Evolutionary conservation across 352 stramenopile species (phyloP).

Genomic region (Globisporangium rhizosaccharum): DNA sequence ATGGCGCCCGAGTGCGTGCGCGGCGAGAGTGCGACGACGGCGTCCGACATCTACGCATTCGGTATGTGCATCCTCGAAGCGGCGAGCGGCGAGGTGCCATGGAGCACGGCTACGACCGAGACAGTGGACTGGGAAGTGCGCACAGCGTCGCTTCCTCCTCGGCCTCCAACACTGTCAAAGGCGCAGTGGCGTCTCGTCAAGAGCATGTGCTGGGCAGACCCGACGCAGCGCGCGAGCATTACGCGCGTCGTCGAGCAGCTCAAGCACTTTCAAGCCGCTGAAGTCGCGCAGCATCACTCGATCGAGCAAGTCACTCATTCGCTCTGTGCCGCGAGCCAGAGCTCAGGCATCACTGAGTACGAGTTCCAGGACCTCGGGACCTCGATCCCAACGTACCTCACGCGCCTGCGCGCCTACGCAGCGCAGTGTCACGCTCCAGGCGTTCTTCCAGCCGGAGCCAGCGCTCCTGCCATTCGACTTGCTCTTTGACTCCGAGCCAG

Average conservation of each 20-base stretch:
- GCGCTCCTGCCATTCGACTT: no score
- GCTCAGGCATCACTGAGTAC: background rate
- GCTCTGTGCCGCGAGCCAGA: background rate
- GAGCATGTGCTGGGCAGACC: conserved; percentile 7
- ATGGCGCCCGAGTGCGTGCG: conserved; percentile 24
- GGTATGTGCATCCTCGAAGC: conserved; percentile 45
- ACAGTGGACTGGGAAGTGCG: background rate
- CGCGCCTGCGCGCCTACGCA: background rate
- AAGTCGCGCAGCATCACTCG: background rate
- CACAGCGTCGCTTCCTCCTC: background rate
- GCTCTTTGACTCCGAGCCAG: no score
- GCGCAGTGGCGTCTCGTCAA: conserved; percentile 9
- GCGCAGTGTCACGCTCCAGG: background rate
- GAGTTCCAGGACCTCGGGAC: conserved; percentile 1
- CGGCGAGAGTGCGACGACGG: conserved; percentile 8
- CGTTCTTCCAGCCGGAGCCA: no score
- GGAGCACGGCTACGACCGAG: background rate
- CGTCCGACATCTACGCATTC: conserved; percentile 46
- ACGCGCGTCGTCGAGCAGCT: conserved; percentile 6
- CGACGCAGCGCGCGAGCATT: conserved; percentile 3
- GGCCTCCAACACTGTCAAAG: background rate
- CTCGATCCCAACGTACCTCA: background rate
- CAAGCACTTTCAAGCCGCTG: conserved; percentile 1
- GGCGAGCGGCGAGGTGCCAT: conserved; percentile 3
- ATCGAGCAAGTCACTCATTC: background rate